phyloP scores from a whole-genome alignment of 345 rosid species.

The Hypericum androsaemum region DNA sequence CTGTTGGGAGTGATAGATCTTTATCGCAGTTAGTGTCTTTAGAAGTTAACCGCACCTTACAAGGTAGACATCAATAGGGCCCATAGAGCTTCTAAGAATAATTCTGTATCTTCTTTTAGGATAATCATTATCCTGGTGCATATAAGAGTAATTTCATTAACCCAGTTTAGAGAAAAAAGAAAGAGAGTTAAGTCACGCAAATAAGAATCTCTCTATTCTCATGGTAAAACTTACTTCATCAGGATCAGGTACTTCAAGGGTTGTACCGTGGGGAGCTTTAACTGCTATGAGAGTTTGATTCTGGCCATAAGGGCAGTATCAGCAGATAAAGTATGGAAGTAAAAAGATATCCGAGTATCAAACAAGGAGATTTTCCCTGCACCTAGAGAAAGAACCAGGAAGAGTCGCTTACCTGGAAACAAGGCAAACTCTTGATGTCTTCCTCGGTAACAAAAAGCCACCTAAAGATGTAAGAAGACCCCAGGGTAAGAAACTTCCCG shows the following conservation, averaged over 20 bases:
- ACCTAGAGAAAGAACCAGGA: conserved; percentile 4
- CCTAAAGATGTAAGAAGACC: conserved; percentile 35
- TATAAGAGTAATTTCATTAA: conserved; percentile 17
- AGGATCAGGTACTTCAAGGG: conserved; percentile 93
- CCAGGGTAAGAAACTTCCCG: conserved; percentile 3
- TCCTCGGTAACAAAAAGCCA: conserved; percentile 91
- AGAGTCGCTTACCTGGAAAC: conserved; percentile 49
- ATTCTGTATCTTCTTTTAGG: conserved; percentile 87
- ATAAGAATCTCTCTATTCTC: neutral
- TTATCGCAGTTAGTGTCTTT: no score
- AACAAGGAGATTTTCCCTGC: conserved; percentile 2
- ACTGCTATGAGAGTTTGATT: conserved; percentile 92
- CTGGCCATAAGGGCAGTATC: conserved; percentile 28
- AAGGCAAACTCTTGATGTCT: conserved; percentile 69
- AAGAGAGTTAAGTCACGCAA: conserved; percentile 3
- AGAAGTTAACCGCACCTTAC: conserved; percentile 47
- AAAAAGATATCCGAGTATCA: conserved; percentile 6
- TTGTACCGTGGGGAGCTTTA: conserved; percentile 98
- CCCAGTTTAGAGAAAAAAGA: conserved; percentile 16
- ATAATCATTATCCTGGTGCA: conserved; percentile 55
- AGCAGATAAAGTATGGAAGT: conserved; percentile 13
- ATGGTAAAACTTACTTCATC: conserved; percentile 53
- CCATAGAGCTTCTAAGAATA: conserved; percentile 92
- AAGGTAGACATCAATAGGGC: conserved; percentile 93
- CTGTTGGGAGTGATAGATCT: no score